Evolutionary conservation across 352 stramenopile genomes (phyloP), one percentile per base, ranked within the genome.

Genomic region (Aphanomyces stellatus): DNA sequence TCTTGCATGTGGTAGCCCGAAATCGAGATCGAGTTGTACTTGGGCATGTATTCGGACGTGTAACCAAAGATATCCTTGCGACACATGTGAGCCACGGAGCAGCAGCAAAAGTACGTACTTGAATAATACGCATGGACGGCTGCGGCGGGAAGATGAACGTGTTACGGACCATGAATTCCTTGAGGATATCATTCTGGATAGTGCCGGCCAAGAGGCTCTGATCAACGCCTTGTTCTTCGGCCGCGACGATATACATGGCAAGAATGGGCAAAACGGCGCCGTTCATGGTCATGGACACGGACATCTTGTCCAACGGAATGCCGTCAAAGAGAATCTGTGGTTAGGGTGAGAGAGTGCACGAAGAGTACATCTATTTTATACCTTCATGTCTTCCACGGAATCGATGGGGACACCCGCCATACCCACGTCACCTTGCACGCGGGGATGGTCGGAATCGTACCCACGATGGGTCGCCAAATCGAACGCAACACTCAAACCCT

Each of bases 281-380:
- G 76, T 99, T 99, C 96, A 99, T 99, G 7, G 96, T 99, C 96
- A 99, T 99, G 28, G 84, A 97, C 6, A 99, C 96, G 7, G 87
- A 98, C 84, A 99, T 98, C 63, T 98, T 90, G 74, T 97, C 93
- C 35, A 91, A 69, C 30, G 93, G 91, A 73, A 99, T 99, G 41
- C 90, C 91, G 69, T 98, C 86, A 76, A 99, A 99, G 13, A 99
- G 74, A 25, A 98, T 88, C 76, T 84, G 55, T 30, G 35, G 10
- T 8, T 10, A 28, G 35, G 62, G 4, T 61, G 35, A 6, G 17
- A 65, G 19, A 4, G 34, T 33, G 34, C 17, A 31, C 30, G 15
- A 42, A 57, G 7, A 49, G 31, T 55, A 5, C 24, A 42, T 25
- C 28, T 19, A 6, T 22, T 43, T 46, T 33, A 33, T 35, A 57